These are phyloP conservation scores for Hymenoscyphus repandus DNA, from an alignment of 2,329 filamentous ascomycete species.

Conservation along the genomic window DNA sequence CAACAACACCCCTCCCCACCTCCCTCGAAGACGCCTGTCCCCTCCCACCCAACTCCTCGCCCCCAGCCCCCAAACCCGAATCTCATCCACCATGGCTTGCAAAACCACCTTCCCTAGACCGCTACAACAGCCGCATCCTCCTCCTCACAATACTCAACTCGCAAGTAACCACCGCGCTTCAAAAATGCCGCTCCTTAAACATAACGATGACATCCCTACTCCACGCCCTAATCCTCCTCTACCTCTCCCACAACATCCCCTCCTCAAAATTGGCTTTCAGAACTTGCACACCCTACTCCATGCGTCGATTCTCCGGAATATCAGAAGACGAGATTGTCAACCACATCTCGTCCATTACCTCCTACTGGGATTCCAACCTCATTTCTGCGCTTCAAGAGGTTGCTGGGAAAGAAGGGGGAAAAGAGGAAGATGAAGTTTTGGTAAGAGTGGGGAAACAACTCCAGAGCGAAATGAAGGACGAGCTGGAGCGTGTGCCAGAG, in stretches of 20 bases:
- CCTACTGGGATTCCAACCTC: slow-evolving; percentile 3
- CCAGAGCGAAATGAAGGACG: slow-evolving; percentile 7
- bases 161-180: background rate
- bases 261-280: background rate
- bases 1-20: background rate
- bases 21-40: slow-evolving; percentile 11
- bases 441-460: slow-evolving; percentile 9
- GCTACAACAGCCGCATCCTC: background rate
- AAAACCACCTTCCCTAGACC: background rate
- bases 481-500: slow-evolving; percentile 4
- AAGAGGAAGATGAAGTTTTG: slow-evolving; percentile 1
- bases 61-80: background rate
- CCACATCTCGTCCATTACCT: slow-evolving; percentile 16
- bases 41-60: background rate
- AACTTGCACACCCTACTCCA: slow-evolving; percentile 18
- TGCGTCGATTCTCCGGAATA: slow-evolving; percentile 14
- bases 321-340: slow-evolving; percentile 19
- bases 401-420: background rate
- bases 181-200: slow-evolving; percentile 4
- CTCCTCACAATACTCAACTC: slow-evolving; percentile 9
- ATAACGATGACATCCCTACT: slow-evolving; percentile 22
- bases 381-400: slow-evolving; percentile 2
- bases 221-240: slow-evolving; percentile 17
- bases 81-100: slow-evolving; percentile 1
- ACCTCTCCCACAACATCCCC: slow-evolving; percentile 11